Conservation (phyloP, 768 basidiomycete species). For the Mycena metata region DNA sequence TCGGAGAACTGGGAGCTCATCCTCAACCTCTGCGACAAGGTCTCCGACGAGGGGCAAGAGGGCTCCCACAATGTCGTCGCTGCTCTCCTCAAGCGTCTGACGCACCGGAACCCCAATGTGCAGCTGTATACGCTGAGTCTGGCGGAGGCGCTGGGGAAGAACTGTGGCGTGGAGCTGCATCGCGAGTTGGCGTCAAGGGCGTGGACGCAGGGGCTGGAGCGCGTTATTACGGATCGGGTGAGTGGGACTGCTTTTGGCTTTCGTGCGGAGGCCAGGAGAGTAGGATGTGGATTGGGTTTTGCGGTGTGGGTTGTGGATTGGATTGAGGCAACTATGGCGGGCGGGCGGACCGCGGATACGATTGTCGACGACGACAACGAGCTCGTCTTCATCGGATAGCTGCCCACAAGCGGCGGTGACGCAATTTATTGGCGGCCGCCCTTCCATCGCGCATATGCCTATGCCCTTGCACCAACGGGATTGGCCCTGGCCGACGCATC, state of each 20-base stretch:
- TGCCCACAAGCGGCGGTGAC: too few species aligned
- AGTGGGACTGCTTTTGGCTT: constrained; percentile 37
- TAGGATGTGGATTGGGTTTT: too few species aligned
- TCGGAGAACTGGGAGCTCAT: constrained; percentile 97
- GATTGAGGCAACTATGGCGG: too few species aligned
- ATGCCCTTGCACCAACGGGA: too few species aligned
- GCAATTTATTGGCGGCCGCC: too few species aligned
- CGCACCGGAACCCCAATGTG: constrained; percentile 96
- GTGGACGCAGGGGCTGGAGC: constrained; percentile 92
- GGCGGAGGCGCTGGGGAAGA: constrained; percentile 91
- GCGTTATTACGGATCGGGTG: constrained; percentile 90
- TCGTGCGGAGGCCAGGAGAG: too few species aligned
- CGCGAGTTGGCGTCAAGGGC: constrained; percentile 90
- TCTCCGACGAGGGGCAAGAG: constrained; percentile 87
- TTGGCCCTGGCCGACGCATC: too few species aligned
- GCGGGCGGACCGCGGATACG: too few species aligned
- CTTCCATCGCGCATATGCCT: too few species aligned
- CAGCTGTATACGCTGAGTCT: constrained; percentile 94
- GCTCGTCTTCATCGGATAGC: too few species aligned
- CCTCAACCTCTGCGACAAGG: constrained; percentile 96
- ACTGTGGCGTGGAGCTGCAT: constrained; percentile 85
- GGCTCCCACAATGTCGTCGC: constrained; percentile 91
- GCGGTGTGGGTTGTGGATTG: too few species aligned
- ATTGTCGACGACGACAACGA: too few species aligned
- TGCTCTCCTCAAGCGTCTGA: constrained; percentile 88